Evolutionary conservation across 2,329 filamentous ascomycete genomes (phyloP).

Genomic region (Elsinoe perseae): DNA sequence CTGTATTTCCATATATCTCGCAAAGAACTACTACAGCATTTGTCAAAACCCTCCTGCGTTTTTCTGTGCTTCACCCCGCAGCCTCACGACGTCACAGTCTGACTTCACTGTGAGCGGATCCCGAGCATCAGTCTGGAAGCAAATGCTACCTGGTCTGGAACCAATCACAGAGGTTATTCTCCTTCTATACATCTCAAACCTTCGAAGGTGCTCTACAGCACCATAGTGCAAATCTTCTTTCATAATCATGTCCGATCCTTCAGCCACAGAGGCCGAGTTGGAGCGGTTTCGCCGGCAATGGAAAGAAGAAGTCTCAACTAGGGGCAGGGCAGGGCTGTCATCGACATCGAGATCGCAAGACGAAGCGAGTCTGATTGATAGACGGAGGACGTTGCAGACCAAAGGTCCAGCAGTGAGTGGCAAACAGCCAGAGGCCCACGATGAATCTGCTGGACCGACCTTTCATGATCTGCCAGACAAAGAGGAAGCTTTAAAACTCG

Average conservation of each 20-base stretch:
- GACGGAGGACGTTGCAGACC: neutral
- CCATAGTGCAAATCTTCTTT: neutral
- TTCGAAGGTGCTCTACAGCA: too few relatives aligned
- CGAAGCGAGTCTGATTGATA: neutral
- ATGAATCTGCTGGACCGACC: conserved; percentile 35
- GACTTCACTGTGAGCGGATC: neutral
- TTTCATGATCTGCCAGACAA: conserved; percentile 42
- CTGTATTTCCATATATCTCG: too few relatives aligned
- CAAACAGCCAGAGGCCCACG: conserved; percentile 18
- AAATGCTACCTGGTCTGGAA: neutral
- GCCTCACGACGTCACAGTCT: neutral
- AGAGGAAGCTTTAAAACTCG: conserved; percentile 37
- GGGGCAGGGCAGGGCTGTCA: conserved; percentile 32
- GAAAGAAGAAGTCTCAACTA: conserved; percentile 66
- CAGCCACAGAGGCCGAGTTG: conserved; percentile 55
- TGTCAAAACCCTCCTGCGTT: too few relatives aligned
- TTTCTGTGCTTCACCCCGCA: neutral
- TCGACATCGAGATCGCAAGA: neutral
- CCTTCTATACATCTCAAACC: too few relatives aligned
- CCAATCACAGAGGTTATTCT: too few relatives aligned
- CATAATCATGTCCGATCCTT: conserved; percentile 12
- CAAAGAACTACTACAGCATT: neutral
- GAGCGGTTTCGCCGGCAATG: conserved; percentile 81
- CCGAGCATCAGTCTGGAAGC: neutral
- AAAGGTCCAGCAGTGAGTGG: neutral